A percentile compares a stretch with the other conserved stretches of the same genome.
phyloP scores from a whole-genome alignment of 2,329 filamentous ascomycete species.

The Nemania diffusa region DNA sequence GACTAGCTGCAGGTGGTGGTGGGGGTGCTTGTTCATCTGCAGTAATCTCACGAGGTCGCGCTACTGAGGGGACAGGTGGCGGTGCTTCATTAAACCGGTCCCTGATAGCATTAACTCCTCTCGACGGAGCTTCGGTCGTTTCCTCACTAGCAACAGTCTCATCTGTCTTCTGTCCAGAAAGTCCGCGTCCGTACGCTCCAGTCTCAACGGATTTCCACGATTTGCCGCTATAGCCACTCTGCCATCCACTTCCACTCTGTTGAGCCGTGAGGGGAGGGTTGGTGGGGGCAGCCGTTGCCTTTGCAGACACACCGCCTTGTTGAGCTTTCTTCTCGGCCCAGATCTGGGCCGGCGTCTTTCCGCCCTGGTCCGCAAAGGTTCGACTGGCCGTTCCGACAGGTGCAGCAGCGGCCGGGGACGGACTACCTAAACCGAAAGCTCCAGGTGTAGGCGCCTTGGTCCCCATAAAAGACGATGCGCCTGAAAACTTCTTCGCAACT shows the following conservation, averaged over 20 bases:
- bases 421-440: slow-evolving; percentile 71
- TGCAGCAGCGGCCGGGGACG: slow-evolving; percentile 66
- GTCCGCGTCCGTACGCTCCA: slow-evolving; percentile 73
- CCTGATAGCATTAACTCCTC: slow-evolving; percentile 77
- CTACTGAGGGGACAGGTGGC: slow-evolving; percentile 66
- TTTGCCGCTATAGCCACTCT: slow-evolving; percentile 91
- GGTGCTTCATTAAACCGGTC: slow-evolving; percentile 85
- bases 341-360: slow-evolving; percentile 94
- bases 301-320: slow-evolving; percentile 67
- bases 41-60: slow-evolving; percentile 33
- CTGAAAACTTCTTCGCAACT: slow-evolving; percentile 87
- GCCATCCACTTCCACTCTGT: slow-evolving; percentile 78
- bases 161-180: slow-evolving; percentile 72
- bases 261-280: slow-evolving; percentile 72
- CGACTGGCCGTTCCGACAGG: slow-evolving; percentile 85
- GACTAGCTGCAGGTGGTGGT: slow-evolving; percentile 71
- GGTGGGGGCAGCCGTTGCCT: slow-evolving; percentile 55
- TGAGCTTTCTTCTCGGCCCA: slow-evolving; percentile 98
- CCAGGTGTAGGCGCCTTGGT: slow-evolving; percentile 89
- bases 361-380: slow-evolving; percentile 93
- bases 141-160: slow-evolving; percentile 58
- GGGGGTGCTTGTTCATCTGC: slow-evolving; percentile 65
- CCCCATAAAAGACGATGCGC: slow-evolving; percentile 77
- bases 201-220: slow-evolving; percentile 88
- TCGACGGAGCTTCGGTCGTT: slow-evolving; percentile 65